Evolutionary conservation across 768 basidiomycete genomes (phyloP).

Genomic region (Mycena polygramma): DNA sequence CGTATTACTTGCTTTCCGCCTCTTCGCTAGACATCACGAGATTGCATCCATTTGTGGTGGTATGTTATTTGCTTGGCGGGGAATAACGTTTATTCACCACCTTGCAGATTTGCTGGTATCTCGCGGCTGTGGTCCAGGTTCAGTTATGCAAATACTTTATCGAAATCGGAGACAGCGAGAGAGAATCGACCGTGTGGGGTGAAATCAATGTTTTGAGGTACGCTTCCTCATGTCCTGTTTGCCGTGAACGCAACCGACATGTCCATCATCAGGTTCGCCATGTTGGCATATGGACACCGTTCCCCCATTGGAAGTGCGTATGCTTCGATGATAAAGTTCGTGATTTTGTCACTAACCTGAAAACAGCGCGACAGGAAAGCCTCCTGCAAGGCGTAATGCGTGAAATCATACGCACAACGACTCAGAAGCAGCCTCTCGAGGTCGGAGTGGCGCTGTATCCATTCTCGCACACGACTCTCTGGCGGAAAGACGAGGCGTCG

Average conservation of each 20-base stretch:
- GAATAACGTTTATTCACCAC: not conserved
- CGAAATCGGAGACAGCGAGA: constrained; percentile 79
- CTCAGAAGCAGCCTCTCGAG: constrained; percentile 83
- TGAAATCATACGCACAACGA: constrained; percentile 87
- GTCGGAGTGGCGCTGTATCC: constrained; percentile 86
- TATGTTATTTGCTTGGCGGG: constrained; percentile 50
- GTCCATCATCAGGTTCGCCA: constrained; percentile 75
- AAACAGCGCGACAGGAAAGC: constrained; percentile 83
- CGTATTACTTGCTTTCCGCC: constrained; percentile 83
- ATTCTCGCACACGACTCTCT: constrained; percentile 78
- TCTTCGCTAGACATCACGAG: constrained; percentile 86
- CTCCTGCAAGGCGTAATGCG: constrained; percentile 87
- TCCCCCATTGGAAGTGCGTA: constrained; percentile 87
- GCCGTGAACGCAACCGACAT: constrained; percentile 19
- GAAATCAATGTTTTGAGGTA: constrained; percentile 89
- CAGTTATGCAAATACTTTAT: constrained; percentile 91
- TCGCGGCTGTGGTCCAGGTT: constrained; percentile 88
- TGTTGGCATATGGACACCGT: constrained; percentile 83
- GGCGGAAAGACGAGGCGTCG: constrained; percentile 60
- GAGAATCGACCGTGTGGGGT: constrained; percentile 86
- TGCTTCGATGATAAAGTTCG: constrained; percentile 17
- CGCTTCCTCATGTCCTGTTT: constrained; percentile 34
- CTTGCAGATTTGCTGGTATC: constrained; percentile 88
- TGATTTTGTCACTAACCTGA: constrained; percentile 30
- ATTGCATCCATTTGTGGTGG: constrained; percentile 86